phyloP scores from a whole-genome alignment of 2,329 filamentous ascomycete species.

The Scedosporium apiospermum region DNA sequence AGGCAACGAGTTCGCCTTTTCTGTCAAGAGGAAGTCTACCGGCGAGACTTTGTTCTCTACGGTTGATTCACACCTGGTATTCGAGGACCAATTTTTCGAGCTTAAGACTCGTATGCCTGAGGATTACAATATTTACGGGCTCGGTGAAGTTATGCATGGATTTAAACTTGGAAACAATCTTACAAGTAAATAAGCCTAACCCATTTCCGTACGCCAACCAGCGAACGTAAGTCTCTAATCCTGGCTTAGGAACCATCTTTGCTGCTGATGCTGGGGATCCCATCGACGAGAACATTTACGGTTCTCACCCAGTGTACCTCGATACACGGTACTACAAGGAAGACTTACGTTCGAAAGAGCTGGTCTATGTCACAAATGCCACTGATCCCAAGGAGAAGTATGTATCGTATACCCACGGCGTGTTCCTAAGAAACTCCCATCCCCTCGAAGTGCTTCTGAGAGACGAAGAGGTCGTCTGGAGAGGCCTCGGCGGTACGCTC shows the following conservation, averaged over 20 bases:
- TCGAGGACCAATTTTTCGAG: constrained; percentile 70
- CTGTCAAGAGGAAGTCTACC: constrained; percentile 47
- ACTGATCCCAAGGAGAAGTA: constrained; percentile 47
- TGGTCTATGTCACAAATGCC: constrained; percentile 33
- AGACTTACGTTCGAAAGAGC: constrained; percentile 32
- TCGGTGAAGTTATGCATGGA: constrained; percentile 64
- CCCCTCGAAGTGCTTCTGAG: constrained; percentile 62
- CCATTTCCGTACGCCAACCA: neutral
- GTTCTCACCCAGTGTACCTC: constrained; percentile 68
- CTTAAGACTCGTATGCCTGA: constrained; percentile 56
- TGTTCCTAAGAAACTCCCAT: constrained; percentile 70
- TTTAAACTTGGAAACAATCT: constrained; percentile 64
- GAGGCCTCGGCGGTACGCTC: constrained; percentile 64
- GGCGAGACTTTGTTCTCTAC: constrained; percentile 62
- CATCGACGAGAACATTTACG: constrained; percentile 62
- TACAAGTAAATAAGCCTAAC: constrained; percentile 37
- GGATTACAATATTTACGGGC: constrained; percentile 66
- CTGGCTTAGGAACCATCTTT: constrained; percentile 34
- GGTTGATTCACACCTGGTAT: constrained; percentile 53
- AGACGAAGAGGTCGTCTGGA: constrained; percentile 59
- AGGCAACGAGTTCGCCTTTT: constrained; percentile 58
- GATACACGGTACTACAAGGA: constrained; percentile 67
- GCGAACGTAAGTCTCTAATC: neutral
- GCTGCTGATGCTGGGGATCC: constrained; percentile 59
- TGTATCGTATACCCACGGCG: constrained; percentile 61